A percentile compares a stretch with the other conserved stretches of the same genome.
Evolutionary conservation across 2,329 filamentous ascomycete species (phyloP).

Genomic region (Sarocladiaceae sp.): DNA sequence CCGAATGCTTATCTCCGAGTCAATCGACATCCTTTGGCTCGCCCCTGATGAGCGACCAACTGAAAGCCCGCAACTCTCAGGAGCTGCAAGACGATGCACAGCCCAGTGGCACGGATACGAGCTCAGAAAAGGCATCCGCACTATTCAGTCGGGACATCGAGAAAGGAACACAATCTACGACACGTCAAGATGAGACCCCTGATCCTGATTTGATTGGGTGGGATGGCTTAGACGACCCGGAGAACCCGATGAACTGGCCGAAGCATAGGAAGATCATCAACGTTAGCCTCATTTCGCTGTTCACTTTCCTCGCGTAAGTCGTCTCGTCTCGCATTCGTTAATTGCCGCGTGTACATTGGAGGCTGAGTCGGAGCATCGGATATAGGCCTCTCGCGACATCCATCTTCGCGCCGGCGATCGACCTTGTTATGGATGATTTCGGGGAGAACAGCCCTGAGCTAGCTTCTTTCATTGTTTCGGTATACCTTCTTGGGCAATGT

Average conservation of each 20-base stretch:
- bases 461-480: constrained; percentile 31
- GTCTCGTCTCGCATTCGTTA: not conserved
- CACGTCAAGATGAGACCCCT: not conserved
- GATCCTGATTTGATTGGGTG: constrained; percentile 47
- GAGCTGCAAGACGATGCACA: not conserved
- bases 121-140: not conserved
- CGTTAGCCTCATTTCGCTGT: constrained; percentile 26
- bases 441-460: constrained; percentile 37
- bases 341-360: not conserved
- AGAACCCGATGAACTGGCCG: constrained; percentile 68
- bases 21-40: too few relatives aligned
- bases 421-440: constrained; percentile 47
- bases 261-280: constrained; percentile 34
- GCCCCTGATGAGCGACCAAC: not conserved
- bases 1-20: too few relatives aligned
- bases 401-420: constrained; percentile 53
- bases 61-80: not conserved
- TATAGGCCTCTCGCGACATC: constrained; percentile 48
- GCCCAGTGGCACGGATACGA: not conserved
- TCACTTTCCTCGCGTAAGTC: constrained; percentile 21
- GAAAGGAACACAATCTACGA: not conserved
- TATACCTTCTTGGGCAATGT: constrained; percentile 48
- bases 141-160: not conserved
- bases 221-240: constrained; percentile 50
- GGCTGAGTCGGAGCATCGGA: not conserved